phyloP scores from a whole-genome alignment of 345 rosid species.

The Eucalyptus erythrocorys region DNA sequence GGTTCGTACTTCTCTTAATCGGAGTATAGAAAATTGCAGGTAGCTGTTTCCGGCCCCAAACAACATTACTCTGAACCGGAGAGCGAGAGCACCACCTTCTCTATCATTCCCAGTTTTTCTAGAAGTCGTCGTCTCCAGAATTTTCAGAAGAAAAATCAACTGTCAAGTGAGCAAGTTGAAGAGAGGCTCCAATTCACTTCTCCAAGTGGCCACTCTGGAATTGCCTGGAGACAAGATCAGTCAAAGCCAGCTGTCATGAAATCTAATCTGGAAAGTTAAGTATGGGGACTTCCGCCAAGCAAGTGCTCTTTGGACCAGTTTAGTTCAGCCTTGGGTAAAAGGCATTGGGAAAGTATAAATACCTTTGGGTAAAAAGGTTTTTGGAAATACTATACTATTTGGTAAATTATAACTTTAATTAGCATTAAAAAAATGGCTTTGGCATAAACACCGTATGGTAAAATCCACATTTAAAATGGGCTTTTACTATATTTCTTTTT shows the following conservation, averaged over 20 bases:
- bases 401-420: no score
- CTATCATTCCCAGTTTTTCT: neutral
- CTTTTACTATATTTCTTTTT: no score
- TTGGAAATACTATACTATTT: accelerated
- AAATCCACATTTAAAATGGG: no score
- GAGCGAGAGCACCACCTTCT: neutral
- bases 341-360: accelerated
- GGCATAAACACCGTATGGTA: accelerated
- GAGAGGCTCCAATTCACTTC: neutral
- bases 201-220: neutral
- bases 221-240: neutral
- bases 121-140: neutral
- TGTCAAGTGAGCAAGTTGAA: neutral
- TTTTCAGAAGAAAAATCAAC: neutral
- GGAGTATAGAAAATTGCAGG: neutral
- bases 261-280: neutral
- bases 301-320: neutral
- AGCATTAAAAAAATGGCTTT: no score
- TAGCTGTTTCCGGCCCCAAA: neutral
- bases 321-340: no score
- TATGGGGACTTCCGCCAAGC: neutral
- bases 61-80: neutral
- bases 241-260: neutral
- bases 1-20: neutral
- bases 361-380: no score